Evolutionary conservation across 225 moss, liverwort and hornwort genomes (phyloP).

Genomic region (Bryoerythrophyllum caledonicum): DNA sequence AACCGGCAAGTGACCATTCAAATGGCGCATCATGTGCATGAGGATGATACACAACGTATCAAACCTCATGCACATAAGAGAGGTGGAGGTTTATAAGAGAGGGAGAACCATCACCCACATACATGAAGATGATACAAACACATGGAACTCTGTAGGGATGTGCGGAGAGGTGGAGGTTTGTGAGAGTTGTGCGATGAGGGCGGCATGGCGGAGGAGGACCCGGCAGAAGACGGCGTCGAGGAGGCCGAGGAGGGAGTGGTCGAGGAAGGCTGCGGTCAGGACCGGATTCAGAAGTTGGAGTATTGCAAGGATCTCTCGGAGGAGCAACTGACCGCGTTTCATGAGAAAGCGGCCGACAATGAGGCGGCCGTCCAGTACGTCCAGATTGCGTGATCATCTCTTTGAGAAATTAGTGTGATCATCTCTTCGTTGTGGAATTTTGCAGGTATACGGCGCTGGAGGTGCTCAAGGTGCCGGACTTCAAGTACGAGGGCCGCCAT

Average conservation of each 20-base stretch:
- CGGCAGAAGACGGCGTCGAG: constrained; percentile 10
- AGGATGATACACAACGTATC: background rate
- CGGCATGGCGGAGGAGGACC: constrained; percentile 10
- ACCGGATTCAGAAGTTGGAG: background rate
- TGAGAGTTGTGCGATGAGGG: no score
- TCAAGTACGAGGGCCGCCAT: constrained; percentile 37
- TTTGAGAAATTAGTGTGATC: no score
- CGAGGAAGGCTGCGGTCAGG: constrained; percentile 1
- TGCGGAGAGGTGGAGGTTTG: background rate
- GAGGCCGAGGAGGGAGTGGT: background rate
- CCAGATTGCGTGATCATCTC: no score
- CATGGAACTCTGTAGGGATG: background rate
- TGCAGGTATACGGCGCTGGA: constrained; percentile 43
- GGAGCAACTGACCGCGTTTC: constrained; percentile 48
- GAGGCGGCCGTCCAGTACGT: constrained; percentile 38
- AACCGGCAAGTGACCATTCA: constrained; percentile 18
- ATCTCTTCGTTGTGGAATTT: no score
- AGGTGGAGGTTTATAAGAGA: background rate
- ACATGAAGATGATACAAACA: no score
- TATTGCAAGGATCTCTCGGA: constrained; percentile 44
- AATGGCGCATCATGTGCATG: no score
- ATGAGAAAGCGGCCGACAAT: constrained; percentile 30
- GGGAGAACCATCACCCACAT: background rate
- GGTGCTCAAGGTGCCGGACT: constrained; percentile 37
- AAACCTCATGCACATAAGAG: no score